Conservation (phyloP, 805 yeast species). For the Yueomyces sp. region DNA sequence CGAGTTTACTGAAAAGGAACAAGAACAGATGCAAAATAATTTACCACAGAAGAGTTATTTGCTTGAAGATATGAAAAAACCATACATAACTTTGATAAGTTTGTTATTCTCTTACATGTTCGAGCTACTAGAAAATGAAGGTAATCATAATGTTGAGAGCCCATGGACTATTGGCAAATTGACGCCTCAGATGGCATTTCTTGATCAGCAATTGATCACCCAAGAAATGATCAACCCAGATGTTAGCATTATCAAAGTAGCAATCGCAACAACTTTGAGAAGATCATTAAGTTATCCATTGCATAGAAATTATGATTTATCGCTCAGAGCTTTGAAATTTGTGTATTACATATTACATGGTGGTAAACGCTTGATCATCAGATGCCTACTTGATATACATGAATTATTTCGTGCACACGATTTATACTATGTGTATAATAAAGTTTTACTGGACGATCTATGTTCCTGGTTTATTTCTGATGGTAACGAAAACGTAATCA, state of each 20-base stretch:
- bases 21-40: conserved; percentile 45
- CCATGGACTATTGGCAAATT: conserved; percentile 91
- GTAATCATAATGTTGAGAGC: conserved; percentile 67
- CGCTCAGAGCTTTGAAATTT: conserved; percentile 59
- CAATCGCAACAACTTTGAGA: conserved; percentile 49
- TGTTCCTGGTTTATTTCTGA: conserved; percentile 55
- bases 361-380: conserved; percentile 57
- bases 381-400: conserved; percentile 43
- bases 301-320: conserved; percentile 54
- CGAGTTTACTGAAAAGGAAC: conserved; percentile 46
- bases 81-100: conserved; percentile 51
- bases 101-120: conserved; percentile 61
- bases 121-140: conserved; percentile 62
- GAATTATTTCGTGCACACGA: conserved; percentile 76
- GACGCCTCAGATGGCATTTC: conserved; percentile 59
- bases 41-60: conserved; percentile 54
- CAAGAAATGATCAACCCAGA: conserved; percentile 9
- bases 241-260: conserved; percentile 30
- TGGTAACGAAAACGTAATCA: conserved; percentile 44
- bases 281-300: conserved; percentile 72
- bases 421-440: conserved; percentile 71
- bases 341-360: conserved; percentile 48
- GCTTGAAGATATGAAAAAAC: conserved; percentile 32
- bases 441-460: conserved; percentile 63
- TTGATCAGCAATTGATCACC: conserved; percentile 46